Base-by-base conservation (phyloP, 768 basidiomycete genomes). In the Boletales sp. region DNA sequence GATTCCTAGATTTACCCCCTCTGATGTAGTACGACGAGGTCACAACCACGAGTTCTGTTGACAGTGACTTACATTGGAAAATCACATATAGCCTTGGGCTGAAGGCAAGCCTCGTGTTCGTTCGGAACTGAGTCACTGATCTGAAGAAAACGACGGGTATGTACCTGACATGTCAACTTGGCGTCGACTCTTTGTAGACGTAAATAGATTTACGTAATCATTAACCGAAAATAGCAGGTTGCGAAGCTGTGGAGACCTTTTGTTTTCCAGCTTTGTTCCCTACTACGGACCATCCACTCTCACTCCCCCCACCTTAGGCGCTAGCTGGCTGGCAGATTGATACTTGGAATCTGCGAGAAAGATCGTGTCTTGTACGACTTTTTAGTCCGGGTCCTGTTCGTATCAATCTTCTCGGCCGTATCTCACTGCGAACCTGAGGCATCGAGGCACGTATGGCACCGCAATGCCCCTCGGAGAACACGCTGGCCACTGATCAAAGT, bases 391-490 rank as follows among this genome's bases (percentile, higher is more conserved):
- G 12, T 53, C 43, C 31, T 44, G 12, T 33, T 28, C 32, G 14
- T 31, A 35, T 40, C 41, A 46, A 18, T 46, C 34, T 44, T 39
- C 36, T 15, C 12, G 34, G 34, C 28, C 11, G 32, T 37, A 4
- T 28, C 25, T 32, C 33, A 34, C 45, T 28, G 21, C 43, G 14
- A 39, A 2, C 44, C 14, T 15, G 49, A 49, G 34, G 36, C 49
- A 48, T 44, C 14, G 49, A 49, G 34, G 36, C 49, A 48, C 46
- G 12, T 13, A 67, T 67, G 66, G 55, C 54, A 5, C 52, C 53
- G 4, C 55, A 58, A 45, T 86, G 84, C 60, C 78, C 78, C 13
- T 73, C 79, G 1, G 73, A 74, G 46, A 85, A 87, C 55, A 68
- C 72, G 0, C 52, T 65, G 21, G 63, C 51, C 1, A 59, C 79